Evolutionary conservation across 257 asterid species (phyloP), one percentile per base, ranked within the genome.

Genomic region (Jasminum sambac): DNA sequence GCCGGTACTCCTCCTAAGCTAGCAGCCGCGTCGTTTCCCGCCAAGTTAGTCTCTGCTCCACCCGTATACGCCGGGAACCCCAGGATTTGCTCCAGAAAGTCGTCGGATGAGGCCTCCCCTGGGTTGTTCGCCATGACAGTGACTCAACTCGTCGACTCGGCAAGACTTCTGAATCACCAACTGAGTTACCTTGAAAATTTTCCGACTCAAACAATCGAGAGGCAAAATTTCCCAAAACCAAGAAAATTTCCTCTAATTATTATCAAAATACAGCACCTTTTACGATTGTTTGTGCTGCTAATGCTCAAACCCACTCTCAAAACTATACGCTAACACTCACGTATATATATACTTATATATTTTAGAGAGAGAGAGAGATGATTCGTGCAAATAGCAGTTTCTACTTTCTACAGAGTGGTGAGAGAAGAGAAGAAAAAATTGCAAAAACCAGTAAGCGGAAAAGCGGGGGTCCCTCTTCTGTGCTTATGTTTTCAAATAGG

Each of bases 41-140:
- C 86, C 80, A 88, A 76, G 79, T 83, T 84, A 21, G 84, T 46
- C 1, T 87, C 87, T 16, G 78, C 75, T n/a, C 80, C 87, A 0
- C 81, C 61, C 0, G 78, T 84, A 58, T 89, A 93, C 67, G 85
- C 68, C 34, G 88, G 98, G 70, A 84, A 95, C 65, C 97, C 91
- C 24, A 95, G 70, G 67, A 95, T 82, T 77, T 91, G 96, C 68
- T 95, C 99, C 38, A 95, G 77, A 81, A 95, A 95, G 74, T 95
- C 99, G 77, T 95, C 99, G 38, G 97, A 83, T 0, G 96, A 74
- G 38, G 86, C 69, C 42, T 91, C 98, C 12, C 87, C 77, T 4
- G 84, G 88, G 71, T 95, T 88, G 82, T 86, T 88, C 44, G 97
- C 91, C 99, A 91, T 91, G 77, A 71, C 26, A 66, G 72, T 63